These are phyloP conservation scores for Plasmodium cynomolgi DNA, from an alignment of 169 alveolate species.

Conservation along the genomic window DNA sequence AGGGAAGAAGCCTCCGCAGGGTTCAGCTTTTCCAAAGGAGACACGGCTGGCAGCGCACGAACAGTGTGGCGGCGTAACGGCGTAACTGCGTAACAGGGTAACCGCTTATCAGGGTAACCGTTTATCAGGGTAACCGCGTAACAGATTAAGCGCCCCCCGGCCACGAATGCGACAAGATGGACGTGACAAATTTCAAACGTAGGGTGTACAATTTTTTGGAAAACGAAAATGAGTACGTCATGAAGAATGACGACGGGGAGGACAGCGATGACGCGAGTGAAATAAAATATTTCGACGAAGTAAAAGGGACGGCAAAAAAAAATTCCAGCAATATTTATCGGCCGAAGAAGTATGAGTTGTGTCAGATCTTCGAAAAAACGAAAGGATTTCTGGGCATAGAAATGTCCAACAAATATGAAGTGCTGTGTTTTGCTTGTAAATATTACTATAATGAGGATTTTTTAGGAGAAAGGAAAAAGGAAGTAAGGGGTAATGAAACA, in stretches of 20 bases:
- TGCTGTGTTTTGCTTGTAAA: conserved; percentile 21
- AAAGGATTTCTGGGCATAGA: conserved; percentile 8
- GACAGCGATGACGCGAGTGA: conserved; percentile 7
- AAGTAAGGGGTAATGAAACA: conserved; percentile 28
- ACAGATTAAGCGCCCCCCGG: background rate
- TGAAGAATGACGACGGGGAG: conserved; percentile 1
- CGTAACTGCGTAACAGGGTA: too few relatives aligned
- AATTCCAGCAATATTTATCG: conserved; percentile 60
- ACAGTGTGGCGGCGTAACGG: too few relatives aligned
- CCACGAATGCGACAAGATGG: conserved; percentile 8
- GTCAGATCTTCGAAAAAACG: background rate
- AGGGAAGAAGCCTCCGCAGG: too few relatives aligned
- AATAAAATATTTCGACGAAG: conserved; percentile 16
- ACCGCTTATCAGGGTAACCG: background rate
- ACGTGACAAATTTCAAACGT: background rate
- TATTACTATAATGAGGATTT: conserved; percentile 26
- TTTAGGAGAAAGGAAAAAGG: conserved; percentile 75
- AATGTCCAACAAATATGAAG: conserved; percentile 17
- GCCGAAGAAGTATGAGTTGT: conserved; percentile 26
- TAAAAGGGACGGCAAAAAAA: conserved; percentile 41
- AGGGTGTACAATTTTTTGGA: conserved; percentile 44
- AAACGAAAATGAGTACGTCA: background rate
- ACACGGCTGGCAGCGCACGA: too few relatives aligned
- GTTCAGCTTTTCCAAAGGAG: too few relatives aligned
- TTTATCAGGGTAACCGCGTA: background rate